Base-by-base conservation (phyloP, 106 monocot genomes). In the Allium fistulosum region DNA sequence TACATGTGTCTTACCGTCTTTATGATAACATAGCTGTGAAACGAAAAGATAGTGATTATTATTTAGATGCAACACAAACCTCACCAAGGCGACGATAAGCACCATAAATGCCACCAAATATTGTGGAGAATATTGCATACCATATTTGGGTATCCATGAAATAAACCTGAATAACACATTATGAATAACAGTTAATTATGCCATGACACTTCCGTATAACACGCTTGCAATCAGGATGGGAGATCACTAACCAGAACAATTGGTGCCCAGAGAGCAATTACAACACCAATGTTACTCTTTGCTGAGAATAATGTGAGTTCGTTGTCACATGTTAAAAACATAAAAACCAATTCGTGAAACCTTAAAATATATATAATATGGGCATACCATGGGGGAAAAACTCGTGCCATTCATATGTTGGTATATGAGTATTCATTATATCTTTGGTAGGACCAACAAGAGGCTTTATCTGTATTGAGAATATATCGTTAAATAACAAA, bases 91-190 rank as follows among this genome's bases (percentile, higher is more conserved):
- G 90, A 74, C 87, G 82, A 67, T 69, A 87, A 27, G 87, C 87
- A 49, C 94, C 94, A 77, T 87, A 87, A 60, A 94, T 72, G 26
- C 94, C 90, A 69, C 94, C 94, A 80, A 87, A 58, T 50, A 94
- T 57, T 50, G 94, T 86, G 49, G 84, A 90, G 69, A 90, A 87
- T 69, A 94, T 80, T 72, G 94, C 84, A 82, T 90, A 94, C 94
- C 94, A 94, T 17, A 94, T 90, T 65, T 94, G 94, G 16, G 87
- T 80, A 74, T 94, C 94, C 94, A 94, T 94, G 63, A 94, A 90
- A 72, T 87, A 94, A 16, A 94, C 87, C 94, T 94, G 71, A 62
- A 68, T 78, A 48, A 3, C 10, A 55, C 53, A 75, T 15, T 15
- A 55, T 55, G 53, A 15, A 55, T 55, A 37, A 37, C 37, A 37